Evolutionary conservation across 257 asterid genomes (phyloP).

Genomic region (Oldenlandia corymbosa): DNA sequence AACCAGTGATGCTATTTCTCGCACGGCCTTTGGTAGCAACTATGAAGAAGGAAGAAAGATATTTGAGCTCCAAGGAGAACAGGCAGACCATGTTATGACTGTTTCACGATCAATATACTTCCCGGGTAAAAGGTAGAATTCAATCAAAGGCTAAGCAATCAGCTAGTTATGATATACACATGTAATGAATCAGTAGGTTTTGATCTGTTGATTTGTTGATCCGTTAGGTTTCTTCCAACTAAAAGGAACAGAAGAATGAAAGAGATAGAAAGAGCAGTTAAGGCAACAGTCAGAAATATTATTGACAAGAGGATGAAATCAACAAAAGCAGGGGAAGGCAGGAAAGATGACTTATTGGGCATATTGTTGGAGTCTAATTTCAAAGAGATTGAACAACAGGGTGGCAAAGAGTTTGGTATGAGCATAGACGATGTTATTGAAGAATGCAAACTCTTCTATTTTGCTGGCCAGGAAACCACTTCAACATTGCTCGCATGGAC

Average conservation of each 20-base stretch:
- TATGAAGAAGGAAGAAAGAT: slow-evolving; percentile 17
- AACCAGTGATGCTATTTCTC: slow-evolving; percentile 14
- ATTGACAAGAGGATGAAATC: slow-evolving; percentile 18
- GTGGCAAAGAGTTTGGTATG: slow-evolving; percentile 16
- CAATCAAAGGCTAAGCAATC: no score
- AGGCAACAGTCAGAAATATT: slow-evolving; percentile 12
- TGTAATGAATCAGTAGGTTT: no score
- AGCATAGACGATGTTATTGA: slow-evolving; percentile 19
- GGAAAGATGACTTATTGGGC: slow-evolving; percentile 16
- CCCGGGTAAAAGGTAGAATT: slow-evolving; percentile 14
- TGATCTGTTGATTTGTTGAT: no score
- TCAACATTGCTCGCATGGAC: slow-evolving; percentile 37
- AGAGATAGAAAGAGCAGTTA: slow-evolving; percentile 21
- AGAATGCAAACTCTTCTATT: slow-evolving; percentile 48
- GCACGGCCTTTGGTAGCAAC: slow-evolving; percentile 15
- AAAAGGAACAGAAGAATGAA: slow-evolving; percentile 37
- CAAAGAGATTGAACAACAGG: slow-evolving; percentile 15
- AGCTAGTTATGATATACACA: no score
- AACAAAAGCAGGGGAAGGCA: slow-evolving; percentile 15
- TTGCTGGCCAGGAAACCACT: slow-evolving; percentile 46
- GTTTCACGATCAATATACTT: background rate
- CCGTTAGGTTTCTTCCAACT: slow-evolving; percentile 31
- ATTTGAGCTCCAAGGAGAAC: slow-evolving; percentile 19
- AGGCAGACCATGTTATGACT: background rate
- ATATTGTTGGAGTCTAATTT: slow-evolving; percentile 20